These are phyloP conservation scores for Linum trigynum DNA, from an alignment of 345 rosid genomes.

Conservation along the genomic window DNA sequence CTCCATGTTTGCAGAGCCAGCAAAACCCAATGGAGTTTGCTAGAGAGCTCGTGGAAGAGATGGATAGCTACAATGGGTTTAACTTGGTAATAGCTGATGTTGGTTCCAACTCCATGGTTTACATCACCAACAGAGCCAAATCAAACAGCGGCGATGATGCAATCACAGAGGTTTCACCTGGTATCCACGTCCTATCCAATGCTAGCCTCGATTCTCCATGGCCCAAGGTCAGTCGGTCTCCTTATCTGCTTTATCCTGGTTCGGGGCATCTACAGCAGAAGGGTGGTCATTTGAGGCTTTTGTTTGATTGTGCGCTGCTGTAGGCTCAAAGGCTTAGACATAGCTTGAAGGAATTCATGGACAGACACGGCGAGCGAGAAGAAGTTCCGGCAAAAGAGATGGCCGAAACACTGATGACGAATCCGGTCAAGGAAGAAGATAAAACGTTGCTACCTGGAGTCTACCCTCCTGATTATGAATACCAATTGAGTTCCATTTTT, in stretches of 20 bases:
- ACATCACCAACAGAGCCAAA: slow-evolving; percentile 59
- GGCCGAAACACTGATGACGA: slow-evolving; percentile 47
- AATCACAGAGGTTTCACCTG: slow-evolving; percentile 50
- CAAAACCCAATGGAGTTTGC: slow-evolving; percentile 55
- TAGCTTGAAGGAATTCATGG: slow-evolving; percentile 31
- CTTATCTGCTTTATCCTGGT: background rate
- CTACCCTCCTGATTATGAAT: slow-evolving; percentile 32
- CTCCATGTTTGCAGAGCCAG: slow-evolving; percentile 34
- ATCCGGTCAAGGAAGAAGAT: slow-evolving; percentile 39
- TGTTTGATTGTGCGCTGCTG: background rate
- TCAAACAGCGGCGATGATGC: slow-evolving; percentile 11
- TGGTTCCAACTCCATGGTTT: slow-evolving; percentile 45
- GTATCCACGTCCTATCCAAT: slow-evolving; percentile 65
- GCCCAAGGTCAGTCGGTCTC: slow-evolving; percentile 50
- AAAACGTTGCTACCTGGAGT: slow-evolving; percentile 34
- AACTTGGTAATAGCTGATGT: slow-evolving; percentile 54
- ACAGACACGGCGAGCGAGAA: slow-evolving; percentile 15
- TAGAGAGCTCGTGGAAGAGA: slow-evolving; percentile 37
- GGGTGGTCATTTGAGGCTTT: background rate
- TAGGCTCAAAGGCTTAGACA: slow-evolving; percentile 50
- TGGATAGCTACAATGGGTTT: slow-evolving; percentile 51
- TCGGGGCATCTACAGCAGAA: background rate
- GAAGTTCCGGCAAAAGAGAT: slow-evolving; percentile 47
- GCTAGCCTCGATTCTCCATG: slow-evolving; percentile 74
- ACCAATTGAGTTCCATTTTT: slow-evolving; percentile 48